Percentiles rank a stretch among this genome's conserved stretches.
These are phyloP conservation scores for Clausena lansium DNA, from an alignment of 345 rosid species.

Conservation along the genomic window DNA sequence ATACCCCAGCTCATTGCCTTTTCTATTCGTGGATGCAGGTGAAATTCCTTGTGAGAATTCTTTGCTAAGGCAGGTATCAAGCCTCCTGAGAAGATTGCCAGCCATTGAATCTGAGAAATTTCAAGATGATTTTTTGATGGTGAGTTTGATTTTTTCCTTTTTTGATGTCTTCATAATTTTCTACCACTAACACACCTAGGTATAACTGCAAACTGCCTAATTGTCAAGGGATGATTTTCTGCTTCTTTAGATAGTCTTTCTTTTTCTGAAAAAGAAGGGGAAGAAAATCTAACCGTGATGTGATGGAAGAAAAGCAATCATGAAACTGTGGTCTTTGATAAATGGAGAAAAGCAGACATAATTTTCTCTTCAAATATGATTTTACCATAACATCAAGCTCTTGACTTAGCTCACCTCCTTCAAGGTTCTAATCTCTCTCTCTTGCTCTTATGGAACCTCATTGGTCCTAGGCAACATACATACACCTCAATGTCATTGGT, in stretches of 20 bases:
- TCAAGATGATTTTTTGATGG: slow-evolving; percentile 95
- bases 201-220: neutral
- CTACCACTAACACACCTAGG: no score
- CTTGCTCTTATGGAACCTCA: no score
- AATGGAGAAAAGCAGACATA: neutral
- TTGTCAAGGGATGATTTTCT: neutral
- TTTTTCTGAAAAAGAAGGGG: neutral
- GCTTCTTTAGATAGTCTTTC: neutral
- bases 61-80: slow-evolving; percentile 86
- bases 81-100: slow-evolving; percentile 91
- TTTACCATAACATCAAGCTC: neutral
- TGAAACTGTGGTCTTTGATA: neutral
- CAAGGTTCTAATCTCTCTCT: no score
- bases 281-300: neutral
- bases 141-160: slow-evolving; percentile 29
- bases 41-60: slow-evolving; percentile 92
- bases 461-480: no score
- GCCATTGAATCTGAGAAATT: slow-evolving; percentile 90
- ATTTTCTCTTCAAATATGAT: neutral
- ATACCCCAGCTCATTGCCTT: neutral
- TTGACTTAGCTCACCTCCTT: neutral
- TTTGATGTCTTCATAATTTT: neutral
- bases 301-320: neutral
- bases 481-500: neutral
- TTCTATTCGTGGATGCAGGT: slow-evolving; percentile 46